phyloP scores from a whole-genome alignment of 1,284 basidiomycete species.

The Hemileia vastatrix region DNA sequence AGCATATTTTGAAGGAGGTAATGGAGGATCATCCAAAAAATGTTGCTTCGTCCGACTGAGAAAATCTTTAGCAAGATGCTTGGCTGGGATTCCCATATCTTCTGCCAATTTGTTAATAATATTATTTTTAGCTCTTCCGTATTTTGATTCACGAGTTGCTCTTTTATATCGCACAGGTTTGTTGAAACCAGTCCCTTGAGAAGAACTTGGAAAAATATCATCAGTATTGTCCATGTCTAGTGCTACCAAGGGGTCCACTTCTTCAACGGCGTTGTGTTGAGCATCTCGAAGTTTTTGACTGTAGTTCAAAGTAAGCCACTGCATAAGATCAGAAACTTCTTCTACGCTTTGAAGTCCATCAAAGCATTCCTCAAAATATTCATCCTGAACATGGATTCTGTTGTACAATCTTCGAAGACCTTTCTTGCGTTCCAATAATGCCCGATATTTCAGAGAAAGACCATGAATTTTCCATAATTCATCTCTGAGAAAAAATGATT shows the following conservation, averaged over 20 bases:
- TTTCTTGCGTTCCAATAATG: conserved; percentile 63
- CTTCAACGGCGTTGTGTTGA: conserved; percentile 50
- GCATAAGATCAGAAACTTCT: conserved; percentile 78
- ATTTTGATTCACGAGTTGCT: conserved; percentile 73
- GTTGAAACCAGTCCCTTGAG: background rate
- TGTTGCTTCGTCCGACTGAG: conserved; percentile 53
- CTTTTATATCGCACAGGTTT: conserved; percentile 54
- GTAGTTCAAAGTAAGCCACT: conserved; percentile 82
- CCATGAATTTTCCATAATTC: conserved; percentile 81
- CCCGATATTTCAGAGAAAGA: conserved; percentile 75
- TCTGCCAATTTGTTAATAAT: conserved; percentile 64
- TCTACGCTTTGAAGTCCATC: conserved; percentile 56
- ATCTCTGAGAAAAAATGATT: conserved; percentile 62
- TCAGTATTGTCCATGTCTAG: conserved; percentile 45
- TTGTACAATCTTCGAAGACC: conserved; percentile 58
- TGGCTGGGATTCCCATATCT: conserved; percentile 66
- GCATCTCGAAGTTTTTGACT: conserved; percentile 52
- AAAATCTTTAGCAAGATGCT: conserved; percentile 72
- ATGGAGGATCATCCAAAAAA: conserved; percentile 64
- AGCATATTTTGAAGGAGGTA: conserved; percentile 61
- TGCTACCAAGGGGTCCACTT: conserved; percentile 21
- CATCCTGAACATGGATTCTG: conserved; percentile 56
- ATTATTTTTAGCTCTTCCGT: conserved; percentile 73
- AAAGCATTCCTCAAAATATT: conserved; percentile 62
- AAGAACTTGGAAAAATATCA: no score